A percentile compares a stretch with the other conserved stretches of the same genome.
phyloP scores from a whole-genome alignment of 345 rosid genomes.

The Populus simonii region DNA sequence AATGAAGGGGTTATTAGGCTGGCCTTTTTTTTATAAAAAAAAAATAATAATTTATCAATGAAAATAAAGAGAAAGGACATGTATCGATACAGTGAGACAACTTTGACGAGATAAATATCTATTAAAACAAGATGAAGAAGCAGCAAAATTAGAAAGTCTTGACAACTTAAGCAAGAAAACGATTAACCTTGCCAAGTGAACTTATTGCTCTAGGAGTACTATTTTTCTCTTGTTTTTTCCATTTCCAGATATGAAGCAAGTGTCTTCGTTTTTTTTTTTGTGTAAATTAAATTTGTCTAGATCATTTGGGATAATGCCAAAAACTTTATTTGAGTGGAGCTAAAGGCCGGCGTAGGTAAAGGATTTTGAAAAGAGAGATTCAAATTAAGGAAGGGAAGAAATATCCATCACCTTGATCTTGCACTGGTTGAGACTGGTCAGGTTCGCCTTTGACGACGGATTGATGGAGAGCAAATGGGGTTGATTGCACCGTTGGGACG shows the following conservation, averaged over 20 bases:
- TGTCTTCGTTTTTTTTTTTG: not conserved
- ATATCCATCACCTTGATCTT: conserved; percentile 16
- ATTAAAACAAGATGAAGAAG: not conserved
- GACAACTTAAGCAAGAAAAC: not conserved
- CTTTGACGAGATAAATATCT: not conserved
- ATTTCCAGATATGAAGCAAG: not conserved
- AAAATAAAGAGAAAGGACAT: not conserved
- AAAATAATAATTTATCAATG: no score
- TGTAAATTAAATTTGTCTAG: not conserved
- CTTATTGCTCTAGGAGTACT: not conserved
- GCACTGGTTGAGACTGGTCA: conserved; percentile 6
- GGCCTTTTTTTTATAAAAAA: not conserved
- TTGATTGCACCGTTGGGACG: conserved; percentile 19
- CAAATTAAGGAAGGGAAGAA: not conserved
- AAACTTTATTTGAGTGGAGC: no score
- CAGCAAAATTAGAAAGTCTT: not conserved
- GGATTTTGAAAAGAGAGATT: not conserved
- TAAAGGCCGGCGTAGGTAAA: not conserved
- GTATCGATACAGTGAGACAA: not conserved
- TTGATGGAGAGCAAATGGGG: not conserved
- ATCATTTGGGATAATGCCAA: not conserved
- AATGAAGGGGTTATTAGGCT: not conserved
- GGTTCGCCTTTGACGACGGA: conserved; percentile 10
- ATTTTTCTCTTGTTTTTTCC: not conserved
- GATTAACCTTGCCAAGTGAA: no score